Base-by-base conservation (phyloP, 208 protist species). In the Leptomonas pyrrhocoris region DNA sequence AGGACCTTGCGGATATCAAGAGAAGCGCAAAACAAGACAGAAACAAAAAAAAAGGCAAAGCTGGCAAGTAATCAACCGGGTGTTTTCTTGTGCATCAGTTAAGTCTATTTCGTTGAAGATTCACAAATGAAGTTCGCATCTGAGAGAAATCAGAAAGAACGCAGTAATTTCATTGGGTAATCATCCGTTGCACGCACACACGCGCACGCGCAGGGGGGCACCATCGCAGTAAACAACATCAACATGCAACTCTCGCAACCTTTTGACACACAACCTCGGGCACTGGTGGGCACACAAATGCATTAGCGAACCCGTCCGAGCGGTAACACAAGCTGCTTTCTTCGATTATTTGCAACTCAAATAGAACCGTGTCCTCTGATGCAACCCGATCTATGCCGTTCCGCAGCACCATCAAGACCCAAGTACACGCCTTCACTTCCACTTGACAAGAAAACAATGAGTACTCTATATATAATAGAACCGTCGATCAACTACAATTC, bases 301-400 rank as follows among this genome's bases (percentile, higher is more conserved):
- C 5, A 4, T 9, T 12, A 38, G 63, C 27, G 55, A 11, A 43
- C 58, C 67, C 40, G 62, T 68, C 73, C 57, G 55, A 81, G 73
- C 77, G 85, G 88, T 92, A 94, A 94, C 88, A 94, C 88, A 86
- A 80, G 69, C 72, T 87, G 84, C 84, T 74, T 76, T 34, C 55
- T 15, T 69, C 13, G 15, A 25, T 42, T 13, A 13, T 13, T 42
- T n/a, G n/a, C n/a, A n/a, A n/a, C n/a, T n/a, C n/a, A n/a, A n/a
- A n/a, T n/a, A n/a, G n/a, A n/a, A n/a, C n/a, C n/a, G n/a, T n/a
- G n/a, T n/a, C n/a, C n/a, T n/a, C n/a, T n/a, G n/a, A n/a, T n/a
- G n/a, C n/a, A n/a, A n/a, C n/a, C n/a, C n/a, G n/a, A n/a, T n/a
- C n/a, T n/a, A n/a, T n/a, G n/a, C n/a, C n/a, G n/a, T n/a, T n/a